Conservation (phyloP, 2,329 filamentous ascomycete genomes). For the Fusarium veterinarium region DNA sequence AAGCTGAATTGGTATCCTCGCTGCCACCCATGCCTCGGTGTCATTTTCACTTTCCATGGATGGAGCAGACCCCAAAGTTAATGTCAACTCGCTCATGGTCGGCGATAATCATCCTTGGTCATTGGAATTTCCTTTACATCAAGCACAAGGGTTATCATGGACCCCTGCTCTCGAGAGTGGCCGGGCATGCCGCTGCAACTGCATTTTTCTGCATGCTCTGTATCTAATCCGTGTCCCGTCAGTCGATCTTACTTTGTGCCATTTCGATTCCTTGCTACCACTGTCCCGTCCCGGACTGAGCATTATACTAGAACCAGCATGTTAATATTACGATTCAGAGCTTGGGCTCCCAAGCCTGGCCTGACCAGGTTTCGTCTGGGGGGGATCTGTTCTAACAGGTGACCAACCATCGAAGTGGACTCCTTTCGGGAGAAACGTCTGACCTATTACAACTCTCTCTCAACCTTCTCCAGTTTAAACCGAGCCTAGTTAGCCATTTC, state of each 20-base stretch:
- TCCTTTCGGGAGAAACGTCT: constrained; percentile 38
- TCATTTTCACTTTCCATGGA: constrained; percentile 27
- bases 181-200: constrained; percentile 41
- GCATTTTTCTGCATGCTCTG: constrained; percentile 22
- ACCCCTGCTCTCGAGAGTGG: constrained; percentile 39
- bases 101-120: constrained; percentile 32
- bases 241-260: constrained; percentile 43
- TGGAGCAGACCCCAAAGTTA: constrained; percentile 9
- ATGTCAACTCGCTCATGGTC: constrained; percentile 28
- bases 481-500: constrained; percentile 25
- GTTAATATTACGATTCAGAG: constrained; percentile 34
- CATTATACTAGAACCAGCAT: constrained; percentile 31
- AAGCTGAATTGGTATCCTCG: constrained; percentile 33
- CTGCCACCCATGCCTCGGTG: constrained; percentile 24
- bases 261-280: constrained; percentile 20
- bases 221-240: constrained; percentile 43
- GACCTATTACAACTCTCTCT: constrained; percentile 32
- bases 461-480: constrained; percentile 36
- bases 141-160: constrained; percentile 24
- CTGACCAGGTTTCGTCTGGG: constrained; percentile 40
- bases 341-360: constrained; percentile 18
- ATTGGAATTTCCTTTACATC: constrained; percentile 29
- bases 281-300: constrained; percentile 23
- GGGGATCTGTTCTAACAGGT: constrained; percentile 45
- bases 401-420: constrained; percentile 42